Conservation (phyloP, 176 grass and related monocot species). For the Oryza nivara region DNA sequence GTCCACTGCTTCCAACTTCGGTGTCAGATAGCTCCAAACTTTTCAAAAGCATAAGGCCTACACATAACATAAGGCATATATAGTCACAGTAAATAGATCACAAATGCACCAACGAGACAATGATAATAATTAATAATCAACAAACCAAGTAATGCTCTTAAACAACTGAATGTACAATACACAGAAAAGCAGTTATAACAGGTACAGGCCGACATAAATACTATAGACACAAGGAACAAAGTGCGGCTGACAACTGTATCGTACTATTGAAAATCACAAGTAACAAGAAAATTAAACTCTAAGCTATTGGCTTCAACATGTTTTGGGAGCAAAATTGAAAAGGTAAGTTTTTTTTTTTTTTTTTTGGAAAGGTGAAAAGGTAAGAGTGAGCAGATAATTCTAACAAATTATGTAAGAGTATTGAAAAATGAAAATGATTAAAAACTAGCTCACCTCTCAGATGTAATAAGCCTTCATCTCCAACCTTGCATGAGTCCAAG, state of each 20-base stretch:
- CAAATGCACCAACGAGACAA: neutral
- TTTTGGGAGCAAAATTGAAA: neutral
- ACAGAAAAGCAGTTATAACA: neutral
- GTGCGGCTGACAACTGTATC: neutral
- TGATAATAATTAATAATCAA: slow-evolving; percentile 15
- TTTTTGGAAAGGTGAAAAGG: neutral
- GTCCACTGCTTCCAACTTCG: slow-evolving; percentile 77
- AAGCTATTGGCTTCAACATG: neutral
- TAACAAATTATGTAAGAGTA: slow-evolving; percentile 10
- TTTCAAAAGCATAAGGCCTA: slow-evolving; percentile 77
- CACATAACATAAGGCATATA: slow-evolving; percentile 40
- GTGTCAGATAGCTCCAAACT: slow-evolving; percentile 87
- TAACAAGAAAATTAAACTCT: slow-evolving; percentile 1
- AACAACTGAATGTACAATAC: neutral
- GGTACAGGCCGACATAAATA: neutral
- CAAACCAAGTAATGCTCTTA: neutral
- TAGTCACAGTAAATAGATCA: slow-evolving; percentile 10
- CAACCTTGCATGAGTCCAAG: slow-evolving; percentile 94
- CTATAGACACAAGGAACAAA: neutral
- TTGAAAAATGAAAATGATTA: neutral
- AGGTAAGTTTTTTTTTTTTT: neutral
- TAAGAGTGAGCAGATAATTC: neutral
- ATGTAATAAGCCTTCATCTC: slow-evolving; percentile 75
- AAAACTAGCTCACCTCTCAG: slow-evolving; percentile 66
- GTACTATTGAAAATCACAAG: neutral